Evolutionary conservation across 305 asterid species (phyloP), one percentile per base, ranked within the genome.

Genomic region (Fraxinus dipetala): DNA sequence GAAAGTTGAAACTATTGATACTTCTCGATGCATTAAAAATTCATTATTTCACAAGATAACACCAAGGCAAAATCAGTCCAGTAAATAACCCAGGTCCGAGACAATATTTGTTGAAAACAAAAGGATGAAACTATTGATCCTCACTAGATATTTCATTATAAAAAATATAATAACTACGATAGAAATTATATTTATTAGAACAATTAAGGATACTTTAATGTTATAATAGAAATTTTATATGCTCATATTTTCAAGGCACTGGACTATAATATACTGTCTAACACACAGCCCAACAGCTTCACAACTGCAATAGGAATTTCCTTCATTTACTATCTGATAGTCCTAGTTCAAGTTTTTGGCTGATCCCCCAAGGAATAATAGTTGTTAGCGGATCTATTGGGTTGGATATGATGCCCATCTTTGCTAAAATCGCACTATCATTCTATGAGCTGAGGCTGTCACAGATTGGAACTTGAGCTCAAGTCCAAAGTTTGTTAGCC

Each of bases 1-100:
- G 24, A 72, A 48, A 72, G 54, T 31, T 63, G 22, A 85, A 78
- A 26, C 31, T 30, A 69, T 79, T 80, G 48, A 77, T 80, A 8
- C 76, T 16, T 32, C 45, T 30, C 76, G 2, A 31, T 70, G 45
- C 7, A 11, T 4, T 26, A 65, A 65, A 65, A 65, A 69, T 28
- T 69, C 20, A 30, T 28, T 30, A 69, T 28, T 65, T 10, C 35
- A 69, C n/a, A 70, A 70, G 43, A 13, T 31, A 70, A 70, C 35
- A 31, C n/a, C 24, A 31, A 70, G 11, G 45, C 11, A 14, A 31
- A 63, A 70, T 9, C 40, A 10, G 28, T 31, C 22, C 14, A 14
- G 43, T 70, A 69, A 26, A 14, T 69, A n/a, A 70, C 43, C 43
- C 35, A 31, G 5, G 75, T 26, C 35, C 5, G 1, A 69, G 6